These are phyloP conservation scores for Schrenkiella parvula DNA, from an alignment of 345 rosid species.

Conservation along the genomic window DNA sequence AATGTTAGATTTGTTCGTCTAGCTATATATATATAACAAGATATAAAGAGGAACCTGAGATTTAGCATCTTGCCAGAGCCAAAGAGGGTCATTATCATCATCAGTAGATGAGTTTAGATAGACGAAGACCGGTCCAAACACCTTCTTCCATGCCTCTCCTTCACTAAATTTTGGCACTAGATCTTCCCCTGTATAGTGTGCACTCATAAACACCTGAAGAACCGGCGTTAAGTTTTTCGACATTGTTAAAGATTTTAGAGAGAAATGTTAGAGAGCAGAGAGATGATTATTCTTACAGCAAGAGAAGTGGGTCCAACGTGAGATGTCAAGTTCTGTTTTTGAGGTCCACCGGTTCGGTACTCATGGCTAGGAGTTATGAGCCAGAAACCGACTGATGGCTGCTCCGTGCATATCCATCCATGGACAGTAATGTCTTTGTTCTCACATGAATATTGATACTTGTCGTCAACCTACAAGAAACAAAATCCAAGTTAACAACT, in stretches of 20 bases:
- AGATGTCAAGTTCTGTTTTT: conserved; percentile 83
- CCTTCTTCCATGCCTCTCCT: conserved; percentile 85
- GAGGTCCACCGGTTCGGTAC: conserved; percentile 79
- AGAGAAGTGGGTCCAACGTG: conserved; percentile 84
- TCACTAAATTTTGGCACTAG: conserved; percentile 53
- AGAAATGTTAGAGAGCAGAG: neutral
- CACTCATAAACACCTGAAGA: conserved; percentile 71
- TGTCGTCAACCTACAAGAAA: conserved; percentile 71
- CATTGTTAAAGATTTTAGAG: neutral
- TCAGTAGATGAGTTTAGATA: conserved; percentile 61
- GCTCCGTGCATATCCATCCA: conserved; percentile 73
- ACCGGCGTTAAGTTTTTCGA: neutral
- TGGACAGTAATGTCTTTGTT: conserved; percentile 68
- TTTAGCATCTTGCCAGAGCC: conserved; percentile 91
- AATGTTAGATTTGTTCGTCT: neutral
- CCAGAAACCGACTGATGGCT: conserved; percentile 79
- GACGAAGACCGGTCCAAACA: conserved; percentile 84
- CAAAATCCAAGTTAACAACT: neutral
- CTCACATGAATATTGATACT: conserved; percentile 79
- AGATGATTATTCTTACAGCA: conserved; percentile 43
- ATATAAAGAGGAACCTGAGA: conserved; percentile 49
- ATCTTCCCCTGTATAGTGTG: conserved; percentile 83
- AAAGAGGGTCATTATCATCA: conserved; percentile 52
- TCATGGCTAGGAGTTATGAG: conserved; percentile 85
- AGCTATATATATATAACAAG: neutral